Percentiles rank a stretch among this genome's conserved stretches.
Evolutionary conservation across 140 eudicot species (phyloP).

Genomic region (Erigeron philadelphicus): DNA sequence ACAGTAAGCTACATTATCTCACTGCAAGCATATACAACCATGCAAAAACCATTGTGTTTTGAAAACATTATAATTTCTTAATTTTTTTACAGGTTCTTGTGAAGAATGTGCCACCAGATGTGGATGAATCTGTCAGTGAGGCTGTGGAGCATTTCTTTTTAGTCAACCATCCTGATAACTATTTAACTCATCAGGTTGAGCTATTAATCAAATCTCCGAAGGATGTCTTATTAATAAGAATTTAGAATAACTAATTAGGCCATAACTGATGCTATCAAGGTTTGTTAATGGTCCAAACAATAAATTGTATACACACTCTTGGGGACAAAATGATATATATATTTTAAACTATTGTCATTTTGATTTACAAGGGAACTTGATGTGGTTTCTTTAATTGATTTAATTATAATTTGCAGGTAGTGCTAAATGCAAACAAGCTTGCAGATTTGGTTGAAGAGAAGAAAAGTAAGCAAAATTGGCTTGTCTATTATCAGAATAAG

Average conservation of each 20-base stretch:
- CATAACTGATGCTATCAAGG: neutral
- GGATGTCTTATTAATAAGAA: neutral
- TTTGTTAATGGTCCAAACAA: neutral
- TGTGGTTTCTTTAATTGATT: neutral
- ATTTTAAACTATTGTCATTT: neutral
- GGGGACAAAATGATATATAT: neutral
- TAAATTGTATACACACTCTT: neutral
- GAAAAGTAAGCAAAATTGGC: constrained; percentile 85
- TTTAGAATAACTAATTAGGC: neutral
- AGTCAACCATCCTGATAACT: constrained; percentile 49
- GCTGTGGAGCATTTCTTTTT: constrained; percentile 48
- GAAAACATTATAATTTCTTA: neutral
- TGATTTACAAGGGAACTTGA: neutral
- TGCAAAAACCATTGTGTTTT: constrained; percentile 3
- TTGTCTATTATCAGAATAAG: constrained; percentile 67
- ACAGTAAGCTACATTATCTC: constrained; percentile 47
- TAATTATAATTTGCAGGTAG: constrained; percentile 47
- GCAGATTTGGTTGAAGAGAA: constrained; percentile 68
- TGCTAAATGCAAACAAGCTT: constrained; percentile 72
- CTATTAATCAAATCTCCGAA: neutral
- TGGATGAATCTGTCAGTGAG: constrained; percentile 46
- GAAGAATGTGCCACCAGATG: constrained; percentile 47
- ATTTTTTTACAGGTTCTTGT: constrained; percentile 37
- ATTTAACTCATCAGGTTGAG: constrained; percentile 40
- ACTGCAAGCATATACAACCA: neutral